Conservation (phyloP, 169 alveolate species). For the Cyclospora cayetanensis region DNA sequence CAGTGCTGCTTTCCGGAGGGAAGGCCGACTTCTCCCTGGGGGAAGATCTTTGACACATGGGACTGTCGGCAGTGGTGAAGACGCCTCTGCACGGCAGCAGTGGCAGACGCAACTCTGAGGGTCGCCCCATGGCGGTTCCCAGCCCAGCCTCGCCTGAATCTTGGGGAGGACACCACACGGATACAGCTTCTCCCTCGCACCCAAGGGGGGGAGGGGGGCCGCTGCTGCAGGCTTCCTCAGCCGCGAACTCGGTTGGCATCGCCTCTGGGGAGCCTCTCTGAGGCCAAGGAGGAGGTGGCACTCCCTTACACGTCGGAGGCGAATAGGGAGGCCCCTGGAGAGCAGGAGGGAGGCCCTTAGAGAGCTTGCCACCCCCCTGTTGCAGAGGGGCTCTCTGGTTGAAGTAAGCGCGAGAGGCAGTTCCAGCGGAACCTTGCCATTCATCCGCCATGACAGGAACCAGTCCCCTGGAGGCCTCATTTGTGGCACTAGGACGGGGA, state of each 20-base stretch:
- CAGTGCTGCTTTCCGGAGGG: not conserved
- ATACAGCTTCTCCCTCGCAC: not conserved
- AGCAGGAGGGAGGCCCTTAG: not conserved
- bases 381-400: slow-evolving; percentile 23
- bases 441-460: not conserved
- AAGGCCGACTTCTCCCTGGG: slow-evolving; percentile 29
- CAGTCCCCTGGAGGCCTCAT: not conserved
- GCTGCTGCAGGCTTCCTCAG: not conserved
- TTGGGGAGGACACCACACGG: not conserved
- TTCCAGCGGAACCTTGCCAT: slow-evolving; percentile 5
- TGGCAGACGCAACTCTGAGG: slow-evolving; percentile 29
- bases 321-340: not conserved
- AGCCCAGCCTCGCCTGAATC: not conserved
- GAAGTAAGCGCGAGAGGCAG: not conserved
- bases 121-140: not conserved
- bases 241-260: not conserved
- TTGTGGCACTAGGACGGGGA: slow-evolving; percentile 13
- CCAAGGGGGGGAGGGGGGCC: not conserved
- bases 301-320: not conserved
- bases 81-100: slow-evolving; percentile 42
- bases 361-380: not conserved
- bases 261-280: not conserved
- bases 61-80: slow-evolving; percentile 50
- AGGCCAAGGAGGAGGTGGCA: not conserved
- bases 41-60: slow-evolving; percentile 41